A percentile compares a stretch with the other conserved stretches of the same genome.
These are phyloP conservation scores for Cryomyces minteri DNA, from an alignment of 495 filamentous ascomycete species.

Conservation along the genomic window DNA sequence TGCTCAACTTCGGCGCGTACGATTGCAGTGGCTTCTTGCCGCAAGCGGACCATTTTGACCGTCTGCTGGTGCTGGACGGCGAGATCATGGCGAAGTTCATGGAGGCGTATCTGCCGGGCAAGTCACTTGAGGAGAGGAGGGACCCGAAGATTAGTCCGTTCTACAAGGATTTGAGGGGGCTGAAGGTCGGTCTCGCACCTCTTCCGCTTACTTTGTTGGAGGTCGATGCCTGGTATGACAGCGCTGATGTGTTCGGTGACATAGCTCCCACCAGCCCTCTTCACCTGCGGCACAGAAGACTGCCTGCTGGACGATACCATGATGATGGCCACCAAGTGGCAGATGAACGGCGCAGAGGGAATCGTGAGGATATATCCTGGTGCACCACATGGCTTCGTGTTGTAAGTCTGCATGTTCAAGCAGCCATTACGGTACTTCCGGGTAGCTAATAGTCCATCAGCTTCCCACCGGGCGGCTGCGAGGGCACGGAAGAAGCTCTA, in stretches of 20 bases:
- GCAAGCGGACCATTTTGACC: conserved; percentile 12
- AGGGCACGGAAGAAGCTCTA: no score
- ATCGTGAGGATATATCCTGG: conserved; percentile 33
- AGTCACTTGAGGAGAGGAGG: conserved; percentile 17
- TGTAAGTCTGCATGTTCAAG: no score
- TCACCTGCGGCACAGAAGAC: conserved; percentile 34
- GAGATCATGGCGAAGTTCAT: conserved; percentile 23
- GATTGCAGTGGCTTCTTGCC: conserved; percentile 25
- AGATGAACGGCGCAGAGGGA: conserved; percentile 28
- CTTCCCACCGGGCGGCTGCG: no score
- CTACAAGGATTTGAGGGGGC: conserved; percentile 25
- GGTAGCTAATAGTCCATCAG: no score
- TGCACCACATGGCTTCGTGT: conserved; percentile 25
- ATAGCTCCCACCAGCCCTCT: conserved; percentile 29
- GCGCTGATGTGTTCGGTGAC: background rate
- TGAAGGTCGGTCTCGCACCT: no score
- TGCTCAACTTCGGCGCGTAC: conserved; percentile 28
- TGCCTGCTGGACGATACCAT: conserved; percentile 35
- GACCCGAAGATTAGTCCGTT: conserved; percentile 22
- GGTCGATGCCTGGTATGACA: no score
- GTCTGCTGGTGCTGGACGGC: conserved; percentile 21
- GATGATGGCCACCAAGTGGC: conserved; percentile 33
- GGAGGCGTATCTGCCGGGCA: conserved; percentile 25
- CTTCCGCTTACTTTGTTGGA: no score
- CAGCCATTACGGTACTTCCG: no score